Evolutionary conservation across 495 filamentous ascomycete genomes (phyloP).

Genomic region (Penicillium subrubescens): DNA sequence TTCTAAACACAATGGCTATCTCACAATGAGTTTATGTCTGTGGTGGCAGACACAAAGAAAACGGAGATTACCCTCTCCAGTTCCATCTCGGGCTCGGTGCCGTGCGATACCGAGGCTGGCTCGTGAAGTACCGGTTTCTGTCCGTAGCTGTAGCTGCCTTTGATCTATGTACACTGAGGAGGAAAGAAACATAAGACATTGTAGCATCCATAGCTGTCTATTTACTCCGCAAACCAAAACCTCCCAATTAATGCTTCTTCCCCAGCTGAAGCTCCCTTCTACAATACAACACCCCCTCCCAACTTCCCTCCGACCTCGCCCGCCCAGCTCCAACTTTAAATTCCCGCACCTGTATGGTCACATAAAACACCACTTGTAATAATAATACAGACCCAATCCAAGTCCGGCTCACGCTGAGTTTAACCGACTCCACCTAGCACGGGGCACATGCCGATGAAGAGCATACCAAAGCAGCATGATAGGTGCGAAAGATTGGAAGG

Average conservation of each 20-base stretch:
- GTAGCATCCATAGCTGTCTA: not conserved
- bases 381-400: not conserved
- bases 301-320: not conserved
- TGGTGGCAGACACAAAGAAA: not conserved
- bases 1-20: not conserved
- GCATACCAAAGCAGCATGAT: constrained; percentile 33
- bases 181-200: not conserved
- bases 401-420: constrained; percentile 17
- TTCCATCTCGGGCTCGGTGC: not conserved
- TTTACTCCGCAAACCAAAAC: no score
- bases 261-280: no score
- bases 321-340: constrained; percentile 20
- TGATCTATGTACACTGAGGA: no score
- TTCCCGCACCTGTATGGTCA: constrained; percentile 1
- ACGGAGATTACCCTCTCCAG: not conserved
- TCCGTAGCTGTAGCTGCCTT: no score
- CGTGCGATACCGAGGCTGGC: constrained; percentile 5
- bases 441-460: constrained; percentile 31
- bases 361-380: not conserved
- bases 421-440: constrained; percentile 20
- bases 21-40: not conserved
- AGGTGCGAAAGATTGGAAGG: constrained; percentile 8
- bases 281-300: no score
- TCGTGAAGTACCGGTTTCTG: not conserved
- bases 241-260: not conserved